Conservation (phyloP, 129 eudicot genomes). For the Flaveria sonorensis region DNA sequence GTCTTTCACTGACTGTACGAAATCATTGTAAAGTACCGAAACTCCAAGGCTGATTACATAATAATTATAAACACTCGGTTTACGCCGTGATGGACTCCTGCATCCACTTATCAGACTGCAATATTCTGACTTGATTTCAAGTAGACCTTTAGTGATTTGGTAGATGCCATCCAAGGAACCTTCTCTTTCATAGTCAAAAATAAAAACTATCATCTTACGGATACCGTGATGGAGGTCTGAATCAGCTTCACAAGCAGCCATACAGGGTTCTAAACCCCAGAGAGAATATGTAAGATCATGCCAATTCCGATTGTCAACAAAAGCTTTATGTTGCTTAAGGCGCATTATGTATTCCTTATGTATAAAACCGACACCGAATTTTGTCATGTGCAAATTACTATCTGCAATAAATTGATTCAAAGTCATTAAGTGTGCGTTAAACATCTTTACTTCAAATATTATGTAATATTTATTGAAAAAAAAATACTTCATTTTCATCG, state of each 20-base stretch:
- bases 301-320: too few species aligned
- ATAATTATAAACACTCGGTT: neutral
- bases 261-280: neutral
- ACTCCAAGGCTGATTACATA: conserved; percentile 12
- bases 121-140: conserved; percentile 1
- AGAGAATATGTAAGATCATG: too few species aligned
- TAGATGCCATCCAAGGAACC: neutral
- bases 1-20: conserved; percentile 7
- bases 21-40: conserved; percentile 13
- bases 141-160: neutral
- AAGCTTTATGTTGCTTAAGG: neutral
- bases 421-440: neutral
- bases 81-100: too few species aligned
- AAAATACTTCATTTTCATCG: neutral
- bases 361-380: conserved; percentile 15
- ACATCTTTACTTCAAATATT: neutral
- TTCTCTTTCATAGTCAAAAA: neutral
- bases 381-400: conserved; percentile 1
- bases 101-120: neutral
- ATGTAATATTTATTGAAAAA: neutral
- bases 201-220: neutral
- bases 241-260: neutral
- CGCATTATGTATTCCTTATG: neutral
- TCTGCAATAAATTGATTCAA: conserved; percentile 9
- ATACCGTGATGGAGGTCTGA: neutral